Evolutionary conservation across 2,329 filamentous ascomycete genomes (phyloP).

Genomic region (Immersiporthe knoxdaviesiana): DNA sequence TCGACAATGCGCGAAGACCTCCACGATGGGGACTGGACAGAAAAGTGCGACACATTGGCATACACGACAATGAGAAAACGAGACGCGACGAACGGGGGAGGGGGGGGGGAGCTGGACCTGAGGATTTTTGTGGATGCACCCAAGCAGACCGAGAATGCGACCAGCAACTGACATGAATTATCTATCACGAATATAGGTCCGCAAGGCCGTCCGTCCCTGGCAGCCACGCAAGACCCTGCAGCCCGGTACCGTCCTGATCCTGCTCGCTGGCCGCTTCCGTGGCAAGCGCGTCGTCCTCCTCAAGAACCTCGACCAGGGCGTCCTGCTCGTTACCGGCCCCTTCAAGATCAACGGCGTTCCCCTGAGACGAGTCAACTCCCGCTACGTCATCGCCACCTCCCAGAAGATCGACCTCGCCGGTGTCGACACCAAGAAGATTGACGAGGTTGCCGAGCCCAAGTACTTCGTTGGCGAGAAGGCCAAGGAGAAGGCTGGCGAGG

Average conservation of each 20-base stretch:
- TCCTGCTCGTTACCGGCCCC: constrained; percentile 97
- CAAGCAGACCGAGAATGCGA: not conserved
- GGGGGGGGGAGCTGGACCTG: not conserved
- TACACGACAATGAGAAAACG: not conserved
- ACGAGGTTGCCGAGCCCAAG: constrained; percentile 73
- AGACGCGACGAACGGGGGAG: constrained; percentile 6
- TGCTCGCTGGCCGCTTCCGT: constrained; percentile 98
- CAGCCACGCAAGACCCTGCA: constrained; percentile 86
- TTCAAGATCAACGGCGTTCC: constrained; percentile 99
- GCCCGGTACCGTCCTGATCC: constrained; percentile 96
- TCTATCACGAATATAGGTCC: constrained; percentile 65
- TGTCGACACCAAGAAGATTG: constrained; percentile 88
- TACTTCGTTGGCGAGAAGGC: constrained; percentile 98
- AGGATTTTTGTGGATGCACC: constrained; percentile 1
- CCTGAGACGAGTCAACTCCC: constrained; percentile 89
- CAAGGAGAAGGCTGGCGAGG: constrained; percentile 94
- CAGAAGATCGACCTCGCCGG: constrained; percentile 82
- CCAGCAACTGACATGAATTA: constrained; percentile 36
- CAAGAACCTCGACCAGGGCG: constrained; percentile 95
- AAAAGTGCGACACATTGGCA: not conserved
- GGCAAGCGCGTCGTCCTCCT: constrained; percentile 99
- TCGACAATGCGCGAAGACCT: not conserved
- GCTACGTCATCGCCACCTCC: constrained; percentile 91
- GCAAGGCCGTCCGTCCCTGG: constrained; percentile 89
- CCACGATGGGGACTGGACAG: not conserved